Base-by-base conservation (phyloP, 495 filamentous ascomycete species). In the Pyrenopolyporus hunteri region DNA sequence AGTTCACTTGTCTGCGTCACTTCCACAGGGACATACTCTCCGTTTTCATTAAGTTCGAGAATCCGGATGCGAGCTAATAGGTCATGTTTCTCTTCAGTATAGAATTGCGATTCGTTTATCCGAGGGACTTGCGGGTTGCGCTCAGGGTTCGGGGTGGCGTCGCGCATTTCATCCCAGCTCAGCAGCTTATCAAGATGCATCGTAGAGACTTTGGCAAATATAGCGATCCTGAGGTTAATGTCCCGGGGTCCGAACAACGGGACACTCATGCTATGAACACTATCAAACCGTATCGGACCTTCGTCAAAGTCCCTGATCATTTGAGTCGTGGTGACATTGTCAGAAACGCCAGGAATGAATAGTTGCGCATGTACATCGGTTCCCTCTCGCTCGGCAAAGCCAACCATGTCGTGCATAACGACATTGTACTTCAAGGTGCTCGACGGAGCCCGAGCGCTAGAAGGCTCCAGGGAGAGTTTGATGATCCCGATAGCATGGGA, bases 101-200 rank as follows among this genome's bases (percentile, higher is more conserved):
- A 96, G 70, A 92, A 99, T 60, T 98, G 92, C 1, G 88, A 85
- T 72, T 99, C 94, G 32, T 89, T 87, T 63, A 99, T 85, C 16
- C 94, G 82, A 5, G 92, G 85, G 29, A 79, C 79, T 67, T 87
- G 89, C 25, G 81, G 79, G 66, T 87, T 85, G 57, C 84, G 80
- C 39, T 75, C 76, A 0, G 76, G 71, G 22, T 67, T 66, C 4
- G 78, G 78, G 13, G 79, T 77, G 8, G 85, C 81, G 67, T 98
- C 93, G 39, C 92, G 84, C 86, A 99, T 97, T 68, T 97, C 95
- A 73, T 99, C 94, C 94, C 94, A 99, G 73, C 95, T 98, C 3
- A 99, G 83, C 29, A 99, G 81, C 74, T 96, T 98, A 69, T 99
- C 94, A 4, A 99, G 83, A 71, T 99, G 94, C 89, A 97, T 96